A percentile compares a stretch with the other conserved stretches of the same genome.
phyloP scores from a whole-genome alignment of 176 grass and related monocot genomes.

The Carex kokanica region DNA sequence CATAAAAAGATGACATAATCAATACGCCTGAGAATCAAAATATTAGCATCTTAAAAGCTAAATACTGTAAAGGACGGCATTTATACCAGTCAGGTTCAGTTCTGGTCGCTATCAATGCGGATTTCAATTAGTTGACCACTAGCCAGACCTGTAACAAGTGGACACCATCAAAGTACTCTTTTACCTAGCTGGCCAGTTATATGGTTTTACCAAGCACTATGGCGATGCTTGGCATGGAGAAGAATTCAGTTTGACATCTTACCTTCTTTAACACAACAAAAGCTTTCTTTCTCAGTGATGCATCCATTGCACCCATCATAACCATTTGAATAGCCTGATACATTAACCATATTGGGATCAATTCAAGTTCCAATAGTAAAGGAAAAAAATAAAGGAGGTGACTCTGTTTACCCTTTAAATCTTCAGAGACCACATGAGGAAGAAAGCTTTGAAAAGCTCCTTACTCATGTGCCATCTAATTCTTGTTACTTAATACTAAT shows the following conservation, averaged over 20 bases:
- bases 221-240: not conserved
- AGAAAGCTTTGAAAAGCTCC: not conserved
- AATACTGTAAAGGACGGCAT: not conserved
- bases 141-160: not conserved
- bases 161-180: not conserved
- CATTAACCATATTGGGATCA: conserved; percentile 25
- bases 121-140: not conserved
- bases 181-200: not conserved
- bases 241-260: conserved; percentile 11
- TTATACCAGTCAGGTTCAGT: not conserved
- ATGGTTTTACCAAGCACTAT: not conserved
- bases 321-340: conserved; percentile 69
- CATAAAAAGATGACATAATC: not conserved
- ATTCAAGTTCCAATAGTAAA: conserved; percentile 21
- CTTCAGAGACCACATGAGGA: not conserved
- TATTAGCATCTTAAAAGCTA: not conserved
- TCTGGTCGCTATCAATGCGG: no score
- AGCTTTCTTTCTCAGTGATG: conserved; percentile 61
- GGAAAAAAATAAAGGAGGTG: not conserved
- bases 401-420: not conserved
- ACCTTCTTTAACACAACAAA: conserved; percentile 68
- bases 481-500: not conserved
- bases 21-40: not conserved
- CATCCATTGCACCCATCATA: conserved; percentile 64
- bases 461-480: not conserved